Evolutionary conservation across 140 eudicot genomes (phyloP).

Genomic region (Flaveria floridana): DNA sequence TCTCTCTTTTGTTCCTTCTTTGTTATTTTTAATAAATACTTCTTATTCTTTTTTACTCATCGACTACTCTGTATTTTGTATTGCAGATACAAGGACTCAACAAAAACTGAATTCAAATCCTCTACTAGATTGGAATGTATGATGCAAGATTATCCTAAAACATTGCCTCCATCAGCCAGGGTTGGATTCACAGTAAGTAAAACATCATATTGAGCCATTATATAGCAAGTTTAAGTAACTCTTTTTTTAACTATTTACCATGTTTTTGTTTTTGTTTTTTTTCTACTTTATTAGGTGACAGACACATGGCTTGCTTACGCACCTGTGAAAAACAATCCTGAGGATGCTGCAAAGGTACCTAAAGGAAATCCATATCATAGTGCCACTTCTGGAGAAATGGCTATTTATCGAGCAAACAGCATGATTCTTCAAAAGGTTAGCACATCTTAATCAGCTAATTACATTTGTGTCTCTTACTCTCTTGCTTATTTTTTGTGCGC

Average conservation of each 20-base stretch:
- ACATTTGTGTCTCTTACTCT: not conserved
- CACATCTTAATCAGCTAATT: conserved; percentile 7
- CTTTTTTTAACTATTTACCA: not conserved
- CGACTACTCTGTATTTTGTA: conserved; percentile 10
- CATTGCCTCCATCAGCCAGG: conserved; percentile 90
- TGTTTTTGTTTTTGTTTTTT: conserved; percentile 4
- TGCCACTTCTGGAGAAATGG: conserved; percentile 97
- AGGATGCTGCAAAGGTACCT: conserved; percentile 99
- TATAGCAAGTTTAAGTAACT: not conserved
- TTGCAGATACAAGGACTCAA: conserved; percentile 50
- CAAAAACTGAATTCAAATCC: conserved; percentile 83
- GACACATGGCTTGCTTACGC: conserved; percentile 99
- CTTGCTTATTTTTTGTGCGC: conserved; percentile 11
- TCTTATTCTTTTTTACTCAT: not conserved
- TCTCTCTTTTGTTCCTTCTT: not conserved
- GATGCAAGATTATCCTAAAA: conserved; percentile 99
- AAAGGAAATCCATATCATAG: conserved; percentile 98
- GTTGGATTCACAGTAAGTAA: conserved; percentile 93
- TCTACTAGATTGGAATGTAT: conserved; percentile 97
- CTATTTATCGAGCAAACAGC: conserved; percentile 81
- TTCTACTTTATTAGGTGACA: conserved; percentile 52
- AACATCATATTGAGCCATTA: not conserved
- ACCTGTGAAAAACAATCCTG: conserved; percentile 98
- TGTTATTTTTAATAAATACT: not conserved
- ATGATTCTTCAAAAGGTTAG: conserved; percentile 68